A percentile compares a stretch with the other conserved stretches of the same genome.
phyloP scores from a whole-genome alignment of 257 asterid genomes.

The Forsythia suspensa region DNA sequence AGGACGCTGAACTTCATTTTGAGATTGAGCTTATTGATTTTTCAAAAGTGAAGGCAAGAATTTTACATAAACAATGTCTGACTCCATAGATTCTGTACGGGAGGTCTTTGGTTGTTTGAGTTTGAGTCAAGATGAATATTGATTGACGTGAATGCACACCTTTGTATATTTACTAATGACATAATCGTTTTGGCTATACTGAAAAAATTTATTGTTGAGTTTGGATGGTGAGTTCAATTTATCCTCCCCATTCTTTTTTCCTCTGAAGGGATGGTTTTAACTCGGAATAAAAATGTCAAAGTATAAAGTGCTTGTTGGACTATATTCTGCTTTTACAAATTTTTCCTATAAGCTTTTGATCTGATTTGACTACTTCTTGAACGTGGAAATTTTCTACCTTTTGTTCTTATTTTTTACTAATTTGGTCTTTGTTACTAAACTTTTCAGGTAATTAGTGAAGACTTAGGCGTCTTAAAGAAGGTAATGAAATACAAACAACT shows the following conservation, averaged over 20 bases:
- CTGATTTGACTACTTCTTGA: slow-evolving; percentile 3
- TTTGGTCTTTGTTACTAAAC: neutral
- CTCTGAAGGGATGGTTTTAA: neutral
- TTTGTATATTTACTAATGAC: neutral
- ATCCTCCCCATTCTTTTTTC: neutral
- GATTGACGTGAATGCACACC: no score
- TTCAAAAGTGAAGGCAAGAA: slow-evolving; percentile 88
- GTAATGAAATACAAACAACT: slow-evolving; percentile 31
- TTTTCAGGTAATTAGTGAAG: slow-evolving; percentile 81
- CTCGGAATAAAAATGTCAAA: neutral
- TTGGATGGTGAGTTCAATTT: no score
- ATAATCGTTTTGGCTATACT: neutral
- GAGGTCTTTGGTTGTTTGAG: neutral
- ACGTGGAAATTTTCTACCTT: neutral
- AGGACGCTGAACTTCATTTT: slow-evolving; percentile 91
- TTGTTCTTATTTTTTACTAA: neutral
- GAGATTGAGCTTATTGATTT: slow-evolving; percentile 91
- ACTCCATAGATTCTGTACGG: neutral
- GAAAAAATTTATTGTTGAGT: no score
- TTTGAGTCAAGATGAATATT: neutral
- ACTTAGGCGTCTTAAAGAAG: slow-evolving; percentile 85
- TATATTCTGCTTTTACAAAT: neutral
- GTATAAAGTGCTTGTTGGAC: neutral
- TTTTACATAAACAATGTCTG: slow-evolving; percentile 8
- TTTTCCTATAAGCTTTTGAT: neutral